These are phyloP conservation scores for Gnetum montanum DNA, from an alignment of 75 land plant genomes.

Conservation along the genomic window DNA sequence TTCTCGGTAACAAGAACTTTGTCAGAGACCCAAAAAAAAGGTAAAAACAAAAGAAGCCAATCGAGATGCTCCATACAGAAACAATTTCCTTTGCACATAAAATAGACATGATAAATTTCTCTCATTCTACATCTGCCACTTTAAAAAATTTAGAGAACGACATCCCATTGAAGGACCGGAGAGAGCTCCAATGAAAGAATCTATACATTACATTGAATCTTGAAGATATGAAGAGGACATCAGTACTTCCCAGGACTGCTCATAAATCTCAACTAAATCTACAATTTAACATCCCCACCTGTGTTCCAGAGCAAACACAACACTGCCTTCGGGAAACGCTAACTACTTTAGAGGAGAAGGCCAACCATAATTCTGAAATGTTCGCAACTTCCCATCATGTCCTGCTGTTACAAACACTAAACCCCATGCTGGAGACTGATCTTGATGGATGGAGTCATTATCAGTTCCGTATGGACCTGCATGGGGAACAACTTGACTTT, in stretches of 20 bases:
- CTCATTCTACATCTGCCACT: constrained; percentile 1
- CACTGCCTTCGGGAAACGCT: too few relatives aligned
- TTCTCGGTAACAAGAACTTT: too few relatives aligned
- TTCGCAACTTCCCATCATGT: constrained; percentile 62
- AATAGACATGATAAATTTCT: constrained; percentile 1
- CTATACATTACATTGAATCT: constrained; percentile 10
- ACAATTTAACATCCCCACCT: too few relatives aligned
- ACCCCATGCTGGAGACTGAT: constrained; percentile 47
- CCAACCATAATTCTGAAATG: constrained; percentile 86
- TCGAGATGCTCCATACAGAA: background rate
- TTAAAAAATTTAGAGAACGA: background rate
- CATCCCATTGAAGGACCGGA: background rate
- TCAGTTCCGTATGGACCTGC: constrained; percentile 9
- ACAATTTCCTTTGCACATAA: background rate
- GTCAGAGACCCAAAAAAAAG: too few relatives aligned
- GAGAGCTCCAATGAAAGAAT: constrained; percentile 7
- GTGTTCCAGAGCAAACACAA: too few relatives aligned
- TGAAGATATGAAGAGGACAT: background rate
- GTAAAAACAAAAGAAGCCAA: too few relatives aligned
- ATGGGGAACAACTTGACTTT: constrained; percentile 11
- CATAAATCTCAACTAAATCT: background rate
- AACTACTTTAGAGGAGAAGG: constrained; percentile 29
- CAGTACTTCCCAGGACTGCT: background rate
- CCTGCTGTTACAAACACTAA: constrained; percentile 91
- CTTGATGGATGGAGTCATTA: background rate